phyloP scores from a whole-genome alignment of 2,329 filamentous ascomycete genomes.

The Trichoderma breve region DNA sequence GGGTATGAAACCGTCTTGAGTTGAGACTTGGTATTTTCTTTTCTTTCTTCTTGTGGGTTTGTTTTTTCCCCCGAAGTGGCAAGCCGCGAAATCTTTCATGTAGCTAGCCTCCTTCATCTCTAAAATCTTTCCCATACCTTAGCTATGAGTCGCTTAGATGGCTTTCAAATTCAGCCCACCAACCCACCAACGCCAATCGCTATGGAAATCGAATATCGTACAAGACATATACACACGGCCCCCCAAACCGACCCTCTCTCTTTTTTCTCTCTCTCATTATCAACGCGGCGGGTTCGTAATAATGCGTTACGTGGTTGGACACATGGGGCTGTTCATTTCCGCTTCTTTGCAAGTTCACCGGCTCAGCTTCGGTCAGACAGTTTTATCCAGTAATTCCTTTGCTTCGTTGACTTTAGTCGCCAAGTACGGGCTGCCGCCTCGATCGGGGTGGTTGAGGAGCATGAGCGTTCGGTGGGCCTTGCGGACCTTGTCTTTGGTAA shows the following conservation, averaged over 20 bases:
- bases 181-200: constrained; percentile 43
- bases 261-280: background rate
- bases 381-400: constrained; percentile 90
- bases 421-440: constrained; percentile 92
- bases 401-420: constrained; percentile 98
- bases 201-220: constrained; percentile 43
- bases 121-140: constrained; percentile 11
- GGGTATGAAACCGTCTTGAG: constrained; percentile 11
- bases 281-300: background rate
- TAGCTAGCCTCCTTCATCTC: background rate
- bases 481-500: constrained; percentile 90
- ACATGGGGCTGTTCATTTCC: background rate
- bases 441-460: constrained; percentile 96
- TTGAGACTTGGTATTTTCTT: constrained; percentile 20
- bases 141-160: constrained; percentile 21
- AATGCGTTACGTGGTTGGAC: background rate
- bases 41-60: background rate
- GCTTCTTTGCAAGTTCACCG: background rate
- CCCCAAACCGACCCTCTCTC: background rate
- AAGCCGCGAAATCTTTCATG: background rate
- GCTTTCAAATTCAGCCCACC: constrained; percentile 24
- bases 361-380: constrained; percentile 23
- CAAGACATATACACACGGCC: constrained; percentile 31
- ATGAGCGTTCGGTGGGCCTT: constrained; percentile 95
- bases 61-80: background rate